A percentile compares a stretch with the other conserved stretches of the same genome.
phyloP scores from a whole-genome alignment of 768 basidiomycete species.

The Lentinus tigrinus region DNA sequence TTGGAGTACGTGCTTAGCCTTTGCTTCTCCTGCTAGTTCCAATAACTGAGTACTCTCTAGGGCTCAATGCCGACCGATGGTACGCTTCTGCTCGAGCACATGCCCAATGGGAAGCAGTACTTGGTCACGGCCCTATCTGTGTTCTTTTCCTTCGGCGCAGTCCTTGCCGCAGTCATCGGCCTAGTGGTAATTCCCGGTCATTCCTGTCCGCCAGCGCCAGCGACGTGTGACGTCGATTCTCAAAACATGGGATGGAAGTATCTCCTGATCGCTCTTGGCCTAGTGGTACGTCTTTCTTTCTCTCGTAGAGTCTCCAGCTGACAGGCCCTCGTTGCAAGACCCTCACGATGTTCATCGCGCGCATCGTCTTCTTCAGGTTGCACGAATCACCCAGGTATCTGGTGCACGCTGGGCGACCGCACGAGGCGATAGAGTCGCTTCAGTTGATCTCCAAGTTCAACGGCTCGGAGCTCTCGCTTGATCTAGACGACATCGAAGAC shows the following conservation, averaged over 20 bases:
- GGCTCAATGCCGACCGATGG: slow-evolving; percentile 98
- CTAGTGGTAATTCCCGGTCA: slow-evolving; percentile 75
- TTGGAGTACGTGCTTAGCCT: slow-evolving; percentile 65
- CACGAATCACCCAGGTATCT: slow-evolving; percentile 95
- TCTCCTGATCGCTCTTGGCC: slow-evolving; percentile 72
- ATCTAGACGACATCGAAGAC: slow-evolving; percentile 69
- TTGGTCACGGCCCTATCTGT: slow-evolving; percentile 88
- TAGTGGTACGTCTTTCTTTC: slow-evolving; percentile 61
- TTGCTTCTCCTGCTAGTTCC: background rate
- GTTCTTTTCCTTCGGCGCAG: slow-evolving; percentile 95
- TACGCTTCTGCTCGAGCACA: slow-evolving; percentile 87
- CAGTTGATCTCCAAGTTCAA: slow-evolving; percentile 87
- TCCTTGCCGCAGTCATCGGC: slow-evolving; percentile 79
- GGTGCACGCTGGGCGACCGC: slow-evolving; percentile 80
- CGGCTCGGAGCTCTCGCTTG: slow-evolving; percentile 66
- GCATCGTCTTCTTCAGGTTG: slow-evolving; percentile 86
- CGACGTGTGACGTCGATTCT: slow-evolving; percentile 60
- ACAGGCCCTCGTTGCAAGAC: slow-evolving; percentile 53
- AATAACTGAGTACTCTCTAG: slow-evolving; percentile 38
- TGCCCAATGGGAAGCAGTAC: slow-evolving; percentile 90
- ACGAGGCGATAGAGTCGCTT: slow-evolving; percentile 81
- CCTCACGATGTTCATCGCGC: slow-evolving; percentile 79
- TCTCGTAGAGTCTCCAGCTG: slow-evolving; percentile 1
- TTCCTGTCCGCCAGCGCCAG: slow-evolving; percentile 53
- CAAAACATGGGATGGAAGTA: slow-evolving; percentile 91